Evolutionary conservation across 305 asterid genomes (phyloP), one percentile per base, ranked within the genome.

Genomic region (Galium porrigens): DNA sequence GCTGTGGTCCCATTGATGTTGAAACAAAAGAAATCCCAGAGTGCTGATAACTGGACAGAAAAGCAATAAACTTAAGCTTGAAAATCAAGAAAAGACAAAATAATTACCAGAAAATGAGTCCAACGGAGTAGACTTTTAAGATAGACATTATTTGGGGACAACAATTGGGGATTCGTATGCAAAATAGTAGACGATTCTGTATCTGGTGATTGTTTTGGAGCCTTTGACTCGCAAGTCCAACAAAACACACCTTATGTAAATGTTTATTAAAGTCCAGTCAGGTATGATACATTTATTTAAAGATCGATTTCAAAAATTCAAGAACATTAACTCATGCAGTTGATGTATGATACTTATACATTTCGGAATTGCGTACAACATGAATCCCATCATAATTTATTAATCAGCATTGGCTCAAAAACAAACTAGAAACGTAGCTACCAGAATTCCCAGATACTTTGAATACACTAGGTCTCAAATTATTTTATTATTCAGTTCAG

Each of bases 21-120:
- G 85, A 91, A 91, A 80, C 98, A 86, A 66, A 91, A 91, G 83
- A 84, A 81, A 83, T 91, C 96, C 98, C 98, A 91, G 52, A 91
- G 77, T 39, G 95, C 94, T 75, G 95, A 79, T 82, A 88, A 76
- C 98, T 91, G 96, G 72, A 76, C 68, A 68, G 48, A 70, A 72
- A 63, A 18, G 74, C 58, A 61, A 44, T 39, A 77, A n/a, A 53
- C 22, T 58, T 4, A 4, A 30, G 61, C 46, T 58, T 27, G 46
- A 58, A 32, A 34, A 17, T 22, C 32, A 34, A 34, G n/a, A 36
- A 30, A 61, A 37, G 22, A 17, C 30, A 8, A 18, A 65, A 37
- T 46, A 27, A 46, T 55, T 11, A 39, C 42, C 20, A 60, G 57
- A 48, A 34, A 33, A 48, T 4, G 48, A 46, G 20, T 18, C 10